These are phyloP conservation scores for Diplotaxis tenuifolia DNA, from an alignment of 345 rosid genomes.

Conservation along the genomic window DNA sequence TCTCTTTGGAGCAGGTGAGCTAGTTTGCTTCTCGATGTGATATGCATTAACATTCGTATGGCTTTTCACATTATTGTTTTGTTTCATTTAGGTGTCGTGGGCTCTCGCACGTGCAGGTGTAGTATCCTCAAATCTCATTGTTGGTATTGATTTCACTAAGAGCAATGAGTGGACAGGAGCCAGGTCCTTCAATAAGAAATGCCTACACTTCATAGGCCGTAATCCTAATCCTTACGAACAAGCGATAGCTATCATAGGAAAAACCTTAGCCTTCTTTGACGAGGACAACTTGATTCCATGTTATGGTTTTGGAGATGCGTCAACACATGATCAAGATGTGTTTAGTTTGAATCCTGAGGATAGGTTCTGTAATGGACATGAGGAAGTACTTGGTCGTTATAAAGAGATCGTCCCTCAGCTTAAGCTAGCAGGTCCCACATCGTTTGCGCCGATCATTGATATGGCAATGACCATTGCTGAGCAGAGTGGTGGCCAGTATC, in stretches of 20 bases:
- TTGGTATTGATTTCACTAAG: conserved; percentile 97
- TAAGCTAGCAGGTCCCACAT: conserved; percentile 92
- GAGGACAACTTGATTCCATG: conserved; percentile 96
- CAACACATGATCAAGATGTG: conserved; percentile 94
- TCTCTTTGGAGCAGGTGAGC: conserved; percentile 77
- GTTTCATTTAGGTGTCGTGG: conserved; percentile 61
- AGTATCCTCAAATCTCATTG: conserved; percentile 97
- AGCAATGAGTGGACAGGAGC: conserved; percentile 99
- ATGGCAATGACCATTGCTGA: conserved; percentile 93
- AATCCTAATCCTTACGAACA: conserved; percentile 82
- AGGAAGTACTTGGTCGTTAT: conserved; percentile 76
- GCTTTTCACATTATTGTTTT: background rate
- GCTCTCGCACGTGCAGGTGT: conserved; percentile 85
- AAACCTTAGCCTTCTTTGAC: conserved; percentile 78
- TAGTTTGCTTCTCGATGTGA: conserved; percentile 15
- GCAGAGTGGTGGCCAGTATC: conserved; percentile 91
- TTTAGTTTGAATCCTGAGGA: conserved; percentile 72
- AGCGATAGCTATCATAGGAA: conserved; percentile 87
- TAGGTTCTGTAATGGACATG: conserved; percentile 82
- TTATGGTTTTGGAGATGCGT: conserved; percentile 97
- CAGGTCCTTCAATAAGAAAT: conserved; percentile 62
- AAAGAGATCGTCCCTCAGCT: conserved; percentile 79
- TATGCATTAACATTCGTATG: background rate
- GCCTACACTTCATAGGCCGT: conserved; percentile 74
- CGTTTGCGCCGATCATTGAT: conserved; percentile 91